A percentile compares a stretch with the other conserved stretches of the same genome.
phyloP scores from a whole-genome alignment of 805 yeast genomes.

The Scheffersomyces coipomensis region DNA sequence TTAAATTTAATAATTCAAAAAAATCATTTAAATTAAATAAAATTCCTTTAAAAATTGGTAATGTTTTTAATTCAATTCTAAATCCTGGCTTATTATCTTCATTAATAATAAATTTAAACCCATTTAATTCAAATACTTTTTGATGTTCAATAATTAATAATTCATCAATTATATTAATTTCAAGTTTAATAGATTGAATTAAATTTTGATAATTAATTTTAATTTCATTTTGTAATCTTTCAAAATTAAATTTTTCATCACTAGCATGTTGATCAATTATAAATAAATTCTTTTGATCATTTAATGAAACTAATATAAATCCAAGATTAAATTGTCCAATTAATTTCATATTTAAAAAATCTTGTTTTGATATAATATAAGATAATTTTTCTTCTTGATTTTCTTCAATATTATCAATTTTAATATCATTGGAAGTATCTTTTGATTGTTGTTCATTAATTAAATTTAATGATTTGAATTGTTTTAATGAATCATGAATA shows the following conservation, averaged over 20 bases:
- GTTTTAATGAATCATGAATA: not conserved
- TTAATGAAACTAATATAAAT: conserved; percentile 72
- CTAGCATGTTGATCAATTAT: conserved; percentile 97
- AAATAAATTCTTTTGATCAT: conserved; percentile 50
- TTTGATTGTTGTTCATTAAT: not conserved
- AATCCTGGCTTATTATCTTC: conserved; percentile 55
- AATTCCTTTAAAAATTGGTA: conserved; percentile 73
- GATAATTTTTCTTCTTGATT: conserved; percentile 60
- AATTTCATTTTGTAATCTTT: conserved; percentile 55
- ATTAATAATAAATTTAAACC: conserved; percentile 61
- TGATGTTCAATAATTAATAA: conserved; percentile 62
- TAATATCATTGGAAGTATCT: conserved; percentile 1
- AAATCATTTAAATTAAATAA: conserved; percentile 70
- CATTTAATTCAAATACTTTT: conserved; percentile 65
- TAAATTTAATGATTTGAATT: not conserved
- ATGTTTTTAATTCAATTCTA: conserved; percentile 52
- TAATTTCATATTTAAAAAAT: conserved; percentile 71
- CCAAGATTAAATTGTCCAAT: conserved; percentile 97
- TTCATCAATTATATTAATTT: conserved; percentile 78
- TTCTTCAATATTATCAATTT: conserved; percentile 42
- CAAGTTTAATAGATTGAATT: conserved; percentile 57
- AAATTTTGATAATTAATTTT: conserved; percentile 61
- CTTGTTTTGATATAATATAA: conserved; percentile 63
- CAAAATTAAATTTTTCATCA: conserved; percentile 93
- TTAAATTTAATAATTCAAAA: conserved; percentile 68